These are phyloP conservation scores for Filobasidium wieringae DNA, from an alignment of 768 basidiomycete species.

Conservation along the genomic window DNA sequence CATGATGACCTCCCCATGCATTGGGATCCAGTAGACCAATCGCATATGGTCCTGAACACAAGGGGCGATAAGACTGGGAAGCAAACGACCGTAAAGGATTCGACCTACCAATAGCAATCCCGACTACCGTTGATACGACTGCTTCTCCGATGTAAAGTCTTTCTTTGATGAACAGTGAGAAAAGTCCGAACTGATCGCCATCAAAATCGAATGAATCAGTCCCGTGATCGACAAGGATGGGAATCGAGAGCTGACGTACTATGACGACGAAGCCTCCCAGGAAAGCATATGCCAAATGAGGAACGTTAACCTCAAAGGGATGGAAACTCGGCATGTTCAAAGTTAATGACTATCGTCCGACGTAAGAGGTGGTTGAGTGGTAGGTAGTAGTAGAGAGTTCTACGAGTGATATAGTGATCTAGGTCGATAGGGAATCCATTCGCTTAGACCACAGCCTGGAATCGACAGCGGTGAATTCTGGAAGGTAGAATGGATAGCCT, in stretches of 20 bases:
- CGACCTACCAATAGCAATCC: conserved; percentile 59
- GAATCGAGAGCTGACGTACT: neutral
- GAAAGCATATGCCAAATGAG: conserved; percentile 67
- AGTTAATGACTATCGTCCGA: too few relatives aligned
- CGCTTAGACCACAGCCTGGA: too few relatives aligned
- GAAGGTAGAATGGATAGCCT: too few relatives aligned
- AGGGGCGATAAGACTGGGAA: conserved; percentile 44
- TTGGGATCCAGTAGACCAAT: conserved; percentile 71
- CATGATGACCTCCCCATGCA: conserved; percentile 49
- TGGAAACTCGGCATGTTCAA: too few relatives aligned
- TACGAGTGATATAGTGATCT: too few relatives aligned
- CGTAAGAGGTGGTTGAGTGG: too few relatives aligned
- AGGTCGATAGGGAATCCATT: too few relatives aligned
- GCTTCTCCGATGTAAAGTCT: conserved; percentile 92
- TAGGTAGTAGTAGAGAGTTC: too few relatives aligned
- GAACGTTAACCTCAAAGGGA: conserved; percentile 52
- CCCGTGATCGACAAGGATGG: neutral
- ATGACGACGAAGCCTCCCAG: conserved; percentile 70
- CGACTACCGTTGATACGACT: conserved; percentile 85
- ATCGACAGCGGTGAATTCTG: too few relatives aligned
- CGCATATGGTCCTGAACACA: conserved; percentile 56
- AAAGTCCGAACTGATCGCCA: conserved; percentile 73
- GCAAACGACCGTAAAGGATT: neutral
- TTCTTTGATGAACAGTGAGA: conserved; percentile 81
- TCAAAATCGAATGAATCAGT: neutral